Conservation (phyloP, 768 basidiomycete genomes). For the Rhizopogon rudus region DNA sequence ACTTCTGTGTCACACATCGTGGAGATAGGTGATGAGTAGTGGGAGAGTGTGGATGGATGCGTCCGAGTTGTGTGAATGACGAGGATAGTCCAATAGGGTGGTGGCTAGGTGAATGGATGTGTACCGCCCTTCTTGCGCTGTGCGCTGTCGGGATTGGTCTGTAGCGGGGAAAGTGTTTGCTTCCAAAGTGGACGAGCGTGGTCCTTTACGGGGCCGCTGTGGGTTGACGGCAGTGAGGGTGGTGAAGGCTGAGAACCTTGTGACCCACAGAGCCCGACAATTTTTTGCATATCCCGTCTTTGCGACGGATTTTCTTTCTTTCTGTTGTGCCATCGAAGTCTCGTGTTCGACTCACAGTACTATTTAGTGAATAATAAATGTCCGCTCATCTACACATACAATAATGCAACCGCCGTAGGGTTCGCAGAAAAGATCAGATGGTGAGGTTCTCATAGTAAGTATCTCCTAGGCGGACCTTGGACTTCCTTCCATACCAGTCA, state of each 20-base stretch:
- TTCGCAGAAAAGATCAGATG: too few relatives aligned
- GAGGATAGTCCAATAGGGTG: constrained; percentile 31
- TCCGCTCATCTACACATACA: too few relatives aligned
- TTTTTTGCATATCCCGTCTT: constrained; percentile 26
- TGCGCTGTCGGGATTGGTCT: constrained; percentile 16
- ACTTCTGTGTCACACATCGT: constrained; percentile 6
- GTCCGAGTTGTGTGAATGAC: constrained; percentile 28
- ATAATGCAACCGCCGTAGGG: too few relatives aligned
- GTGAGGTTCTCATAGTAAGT: too few relatives aligned
- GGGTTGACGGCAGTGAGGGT: constrained; percentile 14
- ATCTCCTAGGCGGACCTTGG: too few relatives aligned
- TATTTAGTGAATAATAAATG: too few relatives aligned
- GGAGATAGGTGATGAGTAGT: constrained; percentile 15
- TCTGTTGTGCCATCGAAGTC: not conserved
- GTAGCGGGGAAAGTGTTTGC: constrained; percentile 35
- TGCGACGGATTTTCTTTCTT: constrained; percentile 10
- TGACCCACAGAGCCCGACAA: constrained; percentile 25
- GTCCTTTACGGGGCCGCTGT: constrained; percentile 12
- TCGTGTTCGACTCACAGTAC: too few relatives aligned
- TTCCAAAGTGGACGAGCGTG: constrained; percentile 36
- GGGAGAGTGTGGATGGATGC: constrained; percentile 16
- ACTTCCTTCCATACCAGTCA: too few relatives aligned
- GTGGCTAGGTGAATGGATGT: constrained; percentile 28
- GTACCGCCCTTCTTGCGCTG: constrained; percentile 20
- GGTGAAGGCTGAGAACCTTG: constrained; percentile 25